Evolutionary conservation across 2,329 filamentous ascomycete genomes (phyloP).

Genomic region (Fusarium temperatum): DNA sequence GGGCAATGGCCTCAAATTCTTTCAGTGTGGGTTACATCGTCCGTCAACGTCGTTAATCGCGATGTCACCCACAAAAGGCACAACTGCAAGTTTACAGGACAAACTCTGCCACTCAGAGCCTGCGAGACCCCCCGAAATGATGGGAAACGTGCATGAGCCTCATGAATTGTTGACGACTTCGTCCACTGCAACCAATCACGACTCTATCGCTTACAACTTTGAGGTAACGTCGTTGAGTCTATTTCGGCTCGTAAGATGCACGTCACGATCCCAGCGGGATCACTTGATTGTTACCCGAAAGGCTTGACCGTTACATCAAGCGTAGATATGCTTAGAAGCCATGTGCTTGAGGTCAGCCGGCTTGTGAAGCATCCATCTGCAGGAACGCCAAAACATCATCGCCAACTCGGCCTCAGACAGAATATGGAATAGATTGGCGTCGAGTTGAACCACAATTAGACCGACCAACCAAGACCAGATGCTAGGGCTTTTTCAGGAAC

Average conservation of each 20-base stretch:
- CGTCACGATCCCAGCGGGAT: conserved; percentile 25
- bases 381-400: not conserved
- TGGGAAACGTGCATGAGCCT: conserved; percentile 30
- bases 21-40: conserved; percentile 33
- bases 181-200: not conserved
- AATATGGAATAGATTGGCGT: not conserved
- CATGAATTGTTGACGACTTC: conserved; percentile 16
- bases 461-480: not conserved
- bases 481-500: not conserved
- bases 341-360: conserved; percentile 12
- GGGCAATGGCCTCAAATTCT: conserved; percentile 20
- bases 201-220: not conserved
- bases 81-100: not conserved
- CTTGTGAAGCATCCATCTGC: not conserved
- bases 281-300: conserved; percentile 21
- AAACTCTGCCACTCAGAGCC: not conserved
- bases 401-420: not conserved
- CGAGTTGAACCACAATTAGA: not conserved
- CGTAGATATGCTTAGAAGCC: not conserved
- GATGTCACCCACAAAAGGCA: conserved; percentile 26
- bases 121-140: not conserved
- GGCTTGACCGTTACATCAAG: conserved; percentile 10
- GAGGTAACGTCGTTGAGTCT: not conserved
- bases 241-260: conserved; percentile 20
- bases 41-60: conserved; percentile 1